Evolutionary conservation across 139 green algal genomes (phyloP).

Genomic region (Micromonas commoda): DNA sequence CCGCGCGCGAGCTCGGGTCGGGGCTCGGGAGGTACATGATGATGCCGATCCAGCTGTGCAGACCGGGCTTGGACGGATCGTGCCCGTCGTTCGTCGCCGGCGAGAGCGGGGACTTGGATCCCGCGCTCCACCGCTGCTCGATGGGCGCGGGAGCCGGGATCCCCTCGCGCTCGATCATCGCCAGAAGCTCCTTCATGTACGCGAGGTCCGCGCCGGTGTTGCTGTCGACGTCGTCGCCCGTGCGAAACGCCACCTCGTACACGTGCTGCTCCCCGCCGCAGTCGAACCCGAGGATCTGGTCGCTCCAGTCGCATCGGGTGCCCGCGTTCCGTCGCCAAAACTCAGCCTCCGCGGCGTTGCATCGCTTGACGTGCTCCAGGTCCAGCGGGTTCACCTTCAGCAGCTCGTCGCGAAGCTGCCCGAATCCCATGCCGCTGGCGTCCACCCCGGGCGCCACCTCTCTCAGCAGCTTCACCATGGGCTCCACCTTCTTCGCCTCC

Average conservation of each 20-base stretch:
- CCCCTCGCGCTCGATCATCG: slow-evolving; percentile 54
- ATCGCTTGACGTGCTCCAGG: slow-evolving; percentile 55
- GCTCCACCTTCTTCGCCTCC: slow-evolving; percentile 21
- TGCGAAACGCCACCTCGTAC: slow-evolving; percentile 73
- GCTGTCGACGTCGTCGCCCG: not conserved
- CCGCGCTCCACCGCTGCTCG: slow-evolving; percentile 88
- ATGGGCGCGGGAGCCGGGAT: slow-evolving; percentile 82
- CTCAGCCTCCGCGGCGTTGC: slow-evolving; percentile 86
- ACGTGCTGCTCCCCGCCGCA: slow-evolving; percentile 98
- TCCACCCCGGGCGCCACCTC: slow-evolving; percentile 19
- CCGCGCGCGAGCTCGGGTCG: slow-evolving; percentile 43
- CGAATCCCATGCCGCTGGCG: slow-evolving; percentile 26
- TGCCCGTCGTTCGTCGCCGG: slow-evolving; percentile 43
- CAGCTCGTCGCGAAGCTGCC: slow-evolving; percentile 73
- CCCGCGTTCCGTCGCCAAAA: slow-evolving; percentile 62
- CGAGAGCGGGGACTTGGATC: slow-evolving; percentile 60
- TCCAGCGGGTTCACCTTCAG: slow-evolving; percentile 64
- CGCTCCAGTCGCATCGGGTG: slow-evolving; percentile 53
- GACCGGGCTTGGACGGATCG: not conserved
- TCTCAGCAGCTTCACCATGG: slow-evolving; percentile 42
- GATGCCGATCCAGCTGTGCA: slow-evolving; percentile 81
- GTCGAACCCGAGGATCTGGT: slow-evolving; percentile 96
- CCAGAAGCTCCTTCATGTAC: slow-evolving; percentile 74
- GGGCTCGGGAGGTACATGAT: slow-evolving; percentile 94
- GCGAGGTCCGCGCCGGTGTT: slow-evolving; percentile 45